Percentiles rank a stretch among this genome's conserved stretches.
Conservation (phyloP, 768 basidiomycete species). For the Punctularia strigosozonata region DNA sequence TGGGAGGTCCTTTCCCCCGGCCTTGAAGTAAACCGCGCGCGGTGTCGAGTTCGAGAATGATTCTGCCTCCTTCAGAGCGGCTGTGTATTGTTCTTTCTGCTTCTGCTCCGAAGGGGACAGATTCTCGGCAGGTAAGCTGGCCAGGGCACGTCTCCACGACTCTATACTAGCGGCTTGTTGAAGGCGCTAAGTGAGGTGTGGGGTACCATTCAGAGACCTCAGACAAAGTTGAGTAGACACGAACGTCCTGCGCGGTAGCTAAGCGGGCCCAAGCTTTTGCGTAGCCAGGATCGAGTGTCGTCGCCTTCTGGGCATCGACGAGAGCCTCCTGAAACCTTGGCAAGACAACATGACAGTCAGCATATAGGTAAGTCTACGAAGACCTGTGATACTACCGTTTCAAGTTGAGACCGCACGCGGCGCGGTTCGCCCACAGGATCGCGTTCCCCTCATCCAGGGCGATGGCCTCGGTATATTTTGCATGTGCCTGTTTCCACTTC, state of each 20-base stretch:
- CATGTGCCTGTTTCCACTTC: constrained; percentile 22
- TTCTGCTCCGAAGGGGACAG: constrained; percentile 19
- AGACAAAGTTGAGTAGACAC: background rate
- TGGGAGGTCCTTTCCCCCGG: background rate
- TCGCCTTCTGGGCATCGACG: constrained; percentile 21
- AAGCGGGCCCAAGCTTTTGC: constrained; percentile 31
- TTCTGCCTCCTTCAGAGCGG: constrained; percentile 9
- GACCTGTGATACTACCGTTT: constrained; percentile 19
- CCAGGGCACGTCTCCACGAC: constrained; percentile 18
- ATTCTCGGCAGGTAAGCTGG: constrained; percentile 16
- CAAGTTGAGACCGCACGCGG: constrained; percentile 26
- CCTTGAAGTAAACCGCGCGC: too few species aligned
- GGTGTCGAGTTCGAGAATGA: too few species aligned
- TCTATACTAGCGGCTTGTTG: constrained; percentile 3
- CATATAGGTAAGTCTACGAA: too few species aligned
- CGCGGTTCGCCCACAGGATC: constrained; percentile 32
- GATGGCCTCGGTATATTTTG: constrained; percentile 32
- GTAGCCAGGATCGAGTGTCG: constrained; percentile 26
- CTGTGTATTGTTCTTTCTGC: constrained; percentile 24
- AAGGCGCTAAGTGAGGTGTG: constrained; percentile 7
- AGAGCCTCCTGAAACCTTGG: too few species aligned
- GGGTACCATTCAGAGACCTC: background rate
- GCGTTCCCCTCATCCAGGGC: constrained; percentile 25
- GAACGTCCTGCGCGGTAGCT: constrained; percentile 21
- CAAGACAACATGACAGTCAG: too few species aligned